phyloP scores from a whole-genome alignment of 1,284 basidiomycete genomes.

The Thelephora terrestris region DNA sequence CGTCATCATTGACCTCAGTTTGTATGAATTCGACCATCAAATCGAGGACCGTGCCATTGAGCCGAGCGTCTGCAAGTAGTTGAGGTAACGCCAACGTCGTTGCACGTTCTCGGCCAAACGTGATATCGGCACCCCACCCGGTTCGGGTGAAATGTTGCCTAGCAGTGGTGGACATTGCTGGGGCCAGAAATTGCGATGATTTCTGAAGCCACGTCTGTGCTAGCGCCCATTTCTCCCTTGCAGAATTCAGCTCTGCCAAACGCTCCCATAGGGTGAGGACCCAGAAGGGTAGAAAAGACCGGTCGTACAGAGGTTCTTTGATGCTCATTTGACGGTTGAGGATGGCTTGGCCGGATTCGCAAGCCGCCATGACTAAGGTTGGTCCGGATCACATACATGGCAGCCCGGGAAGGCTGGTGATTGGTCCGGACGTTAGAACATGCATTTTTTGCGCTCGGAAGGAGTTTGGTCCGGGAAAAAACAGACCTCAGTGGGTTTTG shows the following conservation, averaged over 20 bases:
- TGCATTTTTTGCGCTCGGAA: not conserved
- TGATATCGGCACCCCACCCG: not conserved
- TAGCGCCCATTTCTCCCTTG: not conserved
- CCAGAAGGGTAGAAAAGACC: not conserved
- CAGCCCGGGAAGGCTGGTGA: not conserved
- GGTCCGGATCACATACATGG: not conserved
- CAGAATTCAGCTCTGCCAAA: not conserved
- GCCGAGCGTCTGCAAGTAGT: not conserved
- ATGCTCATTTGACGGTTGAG: not conserved
- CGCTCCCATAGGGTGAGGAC: not conserved
- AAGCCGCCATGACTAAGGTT: not conserved
- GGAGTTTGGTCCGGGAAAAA: not conserved
- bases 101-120: not conserved
- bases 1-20: too few relatives aligned
- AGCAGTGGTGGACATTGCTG: not conserved
- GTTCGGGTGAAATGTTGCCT: not conserved
- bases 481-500: not conserved
- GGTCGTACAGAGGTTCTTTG: not conserved
- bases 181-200: too few relatives aligned
- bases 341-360: not conserved
- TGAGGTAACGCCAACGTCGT: not conserved
- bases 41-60: not conserved
- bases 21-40: not conserved
- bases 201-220: not conserved
- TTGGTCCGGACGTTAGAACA: not conserved